A percentile compares a stretch with the other conserved stretches of the same genome.
Conservation (phyloP, 805 yeast genomes). For the Cyberlindnera saturnus region DNA sequence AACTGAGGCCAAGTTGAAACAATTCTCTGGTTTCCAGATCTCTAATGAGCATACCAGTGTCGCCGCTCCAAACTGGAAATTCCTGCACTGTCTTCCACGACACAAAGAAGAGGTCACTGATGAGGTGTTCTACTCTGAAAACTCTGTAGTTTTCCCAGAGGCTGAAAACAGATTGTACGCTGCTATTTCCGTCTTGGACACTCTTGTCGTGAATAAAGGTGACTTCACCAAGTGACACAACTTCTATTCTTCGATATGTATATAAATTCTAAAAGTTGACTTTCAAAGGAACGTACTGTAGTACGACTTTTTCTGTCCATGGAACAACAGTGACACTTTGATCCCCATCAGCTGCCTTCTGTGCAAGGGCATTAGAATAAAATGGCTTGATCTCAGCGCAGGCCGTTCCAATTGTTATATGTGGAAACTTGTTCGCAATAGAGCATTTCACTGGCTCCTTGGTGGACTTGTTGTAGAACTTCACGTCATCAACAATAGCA, state of each 20-base stretch:
- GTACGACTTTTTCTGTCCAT: constrained; percentile 5
- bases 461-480: constrained; percentile 5
- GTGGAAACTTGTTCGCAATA: constrained; percentile 44
- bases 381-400: constrained; percentile 39
- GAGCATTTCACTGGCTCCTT: constrained; percentile 12
- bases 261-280: constrained; percentile 9
- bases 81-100: constrained; percentile 98
- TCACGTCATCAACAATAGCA: constrained; percentile 35
- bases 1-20: constrained; percentile 61
- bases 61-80: constrained; percentile 73
- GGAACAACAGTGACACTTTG: constrained; percentile 5
- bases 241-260: neutral
- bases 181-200: constrained; percentile 90
- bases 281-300: constrained; percentile 7
- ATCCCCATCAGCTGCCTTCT: constrained; percentile 8
- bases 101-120: constrained; percentile 92
- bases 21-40: constrained; percentile 85
- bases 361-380: constrained; percentile 42
- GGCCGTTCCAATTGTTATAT: constrained; percentile 68
- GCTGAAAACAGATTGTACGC: constrained; percentile 96
- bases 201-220: constrained; percentile 82
- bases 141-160: constrained; percentile 86
- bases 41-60: constrained; percentile 52
- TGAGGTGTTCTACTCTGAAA: constrained; percentile 80
- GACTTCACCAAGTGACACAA: constrained; percentile 28